Base-by-base conservation (phyloP, 2,329 filamentous ascomycete genomes). In the Nothophoma quercina region DNA sequence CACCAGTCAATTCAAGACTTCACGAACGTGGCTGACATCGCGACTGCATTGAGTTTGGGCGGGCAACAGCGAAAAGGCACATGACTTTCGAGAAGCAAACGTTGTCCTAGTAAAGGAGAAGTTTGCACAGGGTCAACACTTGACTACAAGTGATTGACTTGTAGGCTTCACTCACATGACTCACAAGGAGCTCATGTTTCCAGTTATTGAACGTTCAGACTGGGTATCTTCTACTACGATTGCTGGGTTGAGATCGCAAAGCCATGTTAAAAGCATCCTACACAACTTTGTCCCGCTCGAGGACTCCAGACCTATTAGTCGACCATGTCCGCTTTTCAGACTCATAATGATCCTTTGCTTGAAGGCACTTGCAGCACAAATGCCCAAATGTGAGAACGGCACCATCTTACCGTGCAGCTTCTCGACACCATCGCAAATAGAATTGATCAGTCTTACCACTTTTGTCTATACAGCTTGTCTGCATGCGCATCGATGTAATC, bases 401-500 rank as follows among this genome's bases (percentile, higher is more conserved):
- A 18, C 34, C 9, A 26, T 5, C 13, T 33, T 15, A n/a, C 41
- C 38, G 1, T 32, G 21, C 1, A 33, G 1, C 9, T 16, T n/a
- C n/a, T 30, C 12, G 6, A 28, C 22, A 2, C 13, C 15, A 3
- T 23, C 26, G 10, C 29, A 33, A 19, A 33, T 30, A 7, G 42
- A 28, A 25, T 59, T 59, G 42, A 62, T 58, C 34, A 57, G 42
- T 10, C 55, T 47, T 10, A 57, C 53, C 12, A 60, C 40, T 47
- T 59, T 3, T 41, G 18, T 21, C 36, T 18, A 7, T 44, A 47
- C 6, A 53, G 7, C 7, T 61, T 49, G n/a, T 59, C 47, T 1
- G 57, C 45, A 13, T 64, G 49, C 4, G 38, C 25, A 5, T 58
- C 44, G 10, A 62, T 23, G 9, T 56, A 51, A n/a, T 59, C 57